Evolutionary conservation across 495 filamentous ascomycete species (phyloP).

Genomic region (Aspergillus avenaceus): DNA sequence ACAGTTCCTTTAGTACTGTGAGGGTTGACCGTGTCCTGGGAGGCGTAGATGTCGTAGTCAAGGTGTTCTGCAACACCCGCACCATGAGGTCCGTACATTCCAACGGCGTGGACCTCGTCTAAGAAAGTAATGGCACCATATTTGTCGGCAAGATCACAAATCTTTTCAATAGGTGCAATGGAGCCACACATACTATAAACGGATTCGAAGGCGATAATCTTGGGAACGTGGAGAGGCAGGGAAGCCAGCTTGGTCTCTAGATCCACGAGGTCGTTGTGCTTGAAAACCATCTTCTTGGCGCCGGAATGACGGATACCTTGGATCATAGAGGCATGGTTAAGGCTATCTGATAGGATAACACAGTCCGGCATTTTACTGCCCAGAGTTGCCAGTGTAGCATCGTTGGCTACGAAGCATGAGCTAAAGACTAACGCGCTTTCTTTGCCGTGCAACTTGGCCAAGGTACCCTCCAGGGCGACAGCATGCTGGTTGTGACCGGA

Average conservation of each 20-base stretch:
- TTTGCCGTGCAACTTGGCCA: constrained; percentile 89
- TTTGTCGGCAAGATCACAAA: constrained; percentile 93
- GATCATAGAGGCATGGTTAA: constrained; percentile 99
- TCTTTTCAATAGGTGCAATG: constrained; percentile 90
- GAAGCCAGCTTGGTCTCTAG: constrained; percentile 87
- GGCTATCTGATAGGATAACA: constrained; percentile 89
- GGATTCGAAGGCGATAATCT: constrained; percentile 98
- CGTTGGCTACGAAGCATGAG: constrained; percentile 97
- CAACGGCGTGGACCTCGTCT: constrained; percentile 97
- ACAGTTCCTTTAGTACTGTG: constrained; percentile 66
- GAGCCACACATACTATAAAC: constrained; percentile 99
- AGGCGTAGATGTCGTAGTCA: constrained; percentile 68
- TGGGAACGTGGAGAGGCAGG: constrained; percentile 76
- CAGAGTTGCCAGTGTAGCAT: constrained; percentile 92
- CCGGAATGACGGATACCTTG: constrained; percentile 97
- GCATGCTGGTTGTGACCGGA: constrained; percentile 97
- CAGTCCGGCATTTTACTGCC: constrained; percentile 95
- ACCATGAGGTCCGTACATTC: constrained; percentile 97
- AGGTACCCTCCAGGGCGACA: constrained; percentile 72
- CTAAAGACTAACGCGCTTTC: constrained; percentile 91
- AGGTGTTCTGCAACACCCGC: constrained; percentile 97
- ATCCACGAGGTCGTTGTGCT: constrained; percentile 90
- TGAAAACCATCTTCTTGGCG: constrained; percentile 95
- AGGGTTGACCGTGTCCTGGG: constrained; percentile 59
- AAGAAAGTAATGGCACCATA: constrained; percentile 97